A percentile compares a stretch with the other conserved stretches of the same genome.
Conservation (phyloP, 768 basidiomycete species). For the Xanthoconium purpureum region DNA sequence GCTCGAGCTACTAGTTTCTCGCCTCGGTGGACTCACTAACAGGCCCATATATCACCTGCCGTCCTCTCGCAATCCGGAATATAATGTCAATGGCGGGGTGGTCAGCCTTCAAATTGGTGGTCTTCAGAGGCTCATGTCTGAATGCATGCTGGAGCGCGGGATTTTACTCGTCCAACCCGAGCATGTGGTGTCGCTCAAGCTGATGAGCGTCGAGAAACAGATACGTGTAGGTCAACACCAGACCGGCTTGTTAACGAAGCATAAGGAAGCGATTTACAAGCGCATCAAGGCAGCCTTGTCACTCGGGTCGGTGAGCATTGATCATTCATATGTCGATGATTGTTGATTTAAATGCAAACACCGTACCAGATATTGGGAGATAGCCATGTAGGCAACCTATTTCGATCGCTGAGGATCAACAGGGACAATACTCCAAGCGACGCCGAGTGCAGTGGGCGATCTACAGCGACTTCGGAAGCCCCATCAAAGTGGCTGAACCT, state of each 20-base stretch:
- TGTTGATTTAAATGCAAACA: too few relatives aligned
- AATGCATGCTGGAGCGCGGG: background rate
- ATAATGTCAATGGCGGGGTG: too few relatives aligned
- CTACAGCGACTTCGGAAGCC: too few relatives aligned
- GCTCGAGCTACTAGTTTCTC: too few relatives aligned
- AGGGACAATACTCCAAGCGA: too few relatives aligned
- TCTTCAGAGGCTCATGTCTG: background rate
- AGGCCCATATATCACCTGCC: too few relatives aligned
- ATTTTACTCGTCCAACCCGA: background rate
- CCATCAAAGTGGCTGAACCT: background rate
- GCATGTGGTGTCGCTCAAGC: background rate
- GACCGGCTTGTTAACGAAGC: background rate
- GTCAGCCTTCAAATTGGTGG: too few relatives aligned
- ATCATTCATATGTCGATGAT: too few relatives aligned
- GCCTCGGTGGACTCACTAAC: too few relatives aligned
- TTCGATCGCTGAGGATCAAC: background rate
- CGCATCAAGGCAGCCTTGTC: background rate
- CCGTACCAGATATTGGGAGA: background rate
- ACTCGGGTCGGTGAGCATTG: background rate
- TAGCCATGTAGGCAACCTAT: background rate
- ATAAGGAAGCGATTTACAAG: background rate
- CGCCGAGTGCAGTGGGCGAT: background rate
- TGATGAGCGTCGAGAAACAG: background rate
- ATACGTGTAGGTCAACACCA: too few relatives aligned
- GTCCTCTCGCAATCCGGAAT: too few relatives aligned